Percentiles rank a stretch among this genome's conserved stretches.
phyloP scores from a whole-genome alignment of 805 yeast genomes.

The Myxozyma udenii region DNA sequence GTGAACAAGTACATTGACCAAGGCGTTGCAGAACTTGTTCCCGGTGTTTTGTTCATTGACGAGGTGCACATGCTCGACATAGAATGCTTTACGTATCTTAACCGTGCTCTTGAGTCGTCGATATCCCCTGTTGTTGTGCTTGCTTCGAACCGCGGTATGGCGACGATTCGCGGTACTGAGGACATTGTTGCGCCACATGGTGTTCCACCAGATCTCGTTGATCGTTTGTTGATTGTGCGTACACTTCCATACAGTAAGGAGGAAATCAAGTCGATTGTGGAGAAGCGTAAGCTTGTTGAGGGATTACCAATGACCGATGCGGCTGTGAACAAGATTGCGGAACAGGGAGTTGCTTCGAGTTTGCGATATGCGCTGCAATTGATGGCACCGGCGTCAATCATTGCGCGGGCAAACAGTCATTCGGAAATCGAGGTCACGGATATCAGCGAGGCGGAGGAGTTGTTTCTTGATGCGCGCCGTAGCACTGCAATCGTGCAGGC shows the following conservation, averaged over 20 bases:
- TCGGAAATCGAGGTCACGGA: conserved; percentile 62
- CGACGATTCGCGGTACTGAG: conserved; percentile 84
- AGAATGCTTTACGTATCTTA: conserved; percentile 92
- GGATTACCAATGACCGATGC: conserved; percentile 58
- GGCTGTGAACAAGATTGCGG: conserved; percentile 74
- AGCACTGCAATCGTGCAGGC: conserved; percentile 77
- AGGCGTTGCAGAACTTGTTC: conserved; percentile 95
- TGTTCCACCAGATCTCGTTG: conserved; percentile 90
- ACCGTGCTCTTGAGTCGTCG: conserved; percentile 85
- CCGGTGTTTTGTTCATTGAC: conserved; percentile 96
- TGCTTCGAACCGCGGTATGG: conserved; percentile 93
- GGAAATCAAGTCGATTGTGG: conserved; percentile 78
- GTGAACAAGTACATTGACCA: conserved; percentile 95
- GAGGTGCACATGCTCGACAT: conserved; percentile 98
- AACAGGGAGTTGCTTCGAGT: conserved; percentile 71
- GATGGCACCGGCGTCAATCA: conserved; percentile 83
- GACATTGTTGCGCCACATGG: conserved; percentile 91
- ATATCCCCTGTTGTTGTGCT: conserved; percentile 93
- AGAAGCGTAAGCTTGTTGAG: conserved; percentile 78
- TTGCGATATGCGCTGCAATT: conserved; percentile 90
- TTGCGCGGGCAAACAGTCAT: conserved; percentile 71
- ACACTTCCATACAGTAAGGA: conserved; percentile 83
- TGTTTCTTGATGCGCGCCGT: conserved; percentile 86
- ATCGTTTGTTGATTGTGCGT: conserved; percentile 84
- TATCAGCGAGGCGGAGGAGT: conserved; percentile 73